phyloP scores from a whole-genome alignment of 1,284 basidiomycete species.

The Malassezia globosa region DNA sequence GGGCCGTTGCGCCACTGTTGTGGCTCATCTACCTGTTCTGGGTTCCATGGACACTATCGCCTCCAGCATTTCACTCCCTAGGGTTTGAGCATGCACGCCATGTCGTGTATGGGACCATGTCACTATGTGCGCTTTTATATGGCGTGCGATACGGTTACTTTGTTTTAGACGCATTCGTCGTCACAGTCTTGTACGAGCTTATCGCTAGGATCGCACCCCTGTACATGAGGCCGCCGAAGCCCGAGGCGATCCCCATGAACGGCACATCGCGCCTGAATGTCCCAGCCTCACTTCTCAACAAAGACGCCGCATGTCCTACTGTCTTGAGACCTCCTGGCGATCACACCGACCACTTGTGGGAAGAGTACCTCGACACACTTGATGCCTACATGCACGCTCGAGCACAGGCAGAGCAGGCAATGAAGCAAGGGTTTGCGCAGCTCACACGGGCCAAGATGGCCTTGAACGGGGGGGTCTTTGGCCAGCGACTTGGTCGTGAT shows the following conservation, averaged over 20 bases:
- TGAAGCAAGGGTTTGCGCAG: slow-evolving; percentile 20
- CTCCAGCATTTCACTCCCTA: neutral
- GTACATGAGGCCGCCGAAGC: neutral
- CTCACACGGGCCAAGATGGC: slow-evolving; percentile 29
- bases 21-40: slow-evolving; percentile 49
- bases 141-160: slow-evolving; percentile 27
- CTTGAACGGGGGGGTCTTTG: slow-evolving; percentile 16
- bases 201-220: slow-evolving; percentile 1
- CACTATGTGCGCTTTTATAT: slow-evolving; percentile 21
- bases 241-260: neutral
- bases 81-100: neutral
- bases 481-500: slow-evolving; percentile 21
- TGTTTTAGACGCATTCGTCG: slow-evolving; percentile 22
- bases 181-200: slow-evolving; percentile 17
- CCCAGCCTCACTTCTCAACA: neutral
- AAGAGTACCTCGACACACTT: slow-evolving; percentile 23
- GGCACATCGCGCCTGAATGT: neutral
- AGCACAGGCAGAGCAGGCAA: neutral
- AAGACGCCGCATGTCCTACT: neutral
- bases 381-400: slow-evolving; percentile 22
- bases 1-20: slow-evolving; percentile 59
- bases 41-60: neutral
- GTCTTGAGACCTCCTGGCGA: neutral
- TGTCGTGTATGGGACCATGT: slow-evolving; percentile 17
- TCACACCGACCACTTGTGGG: slow-evolving; percentile 15